phyloP scores from a whole-genome alignment of 2,329 filamentous ascomycete species.

The Fusarium metavorans region DNA sequence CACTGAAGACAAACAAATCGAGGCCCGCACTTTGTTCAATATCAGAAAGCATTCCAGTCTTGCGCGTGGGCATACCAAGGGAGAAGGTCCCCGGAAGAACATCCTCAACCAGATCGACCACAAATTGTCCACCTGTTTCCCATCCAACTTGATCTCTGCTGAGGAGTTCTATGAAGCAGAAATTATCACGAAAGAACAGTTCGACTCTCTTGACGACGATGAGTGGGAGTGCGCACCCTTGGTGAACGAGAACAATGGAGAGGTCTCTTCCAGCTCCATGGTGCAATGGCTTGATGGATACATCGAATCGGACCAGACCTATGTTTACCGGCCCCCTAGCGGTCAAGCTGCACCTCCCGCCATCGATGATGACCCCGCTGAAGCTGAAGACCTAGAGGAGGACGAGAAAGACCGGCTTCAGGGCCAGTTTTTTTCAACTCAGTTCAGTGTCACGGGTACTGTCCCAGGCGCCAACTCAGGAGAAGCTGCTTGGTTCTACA shows the following conservation, averaged over 20 bases:
- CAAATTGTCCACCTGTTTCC: conserved; percentile 46
- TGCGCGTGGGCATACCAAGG: background rate
- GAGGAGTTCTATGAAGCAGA: conserved; percentile 64
- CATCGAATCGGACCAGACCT: conserved; percentile 33
- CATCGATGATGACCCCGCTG: background rate
- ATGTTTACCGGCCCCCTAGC: conserved; percentile 38
- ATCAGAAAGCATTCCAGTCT: conserved; percentile 56
- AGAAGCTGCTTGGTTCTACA: conserved; percentile 19
- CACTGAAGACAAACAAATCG: conserved; percentile 74
- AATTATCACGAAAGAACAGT: conserved; percentile 73
- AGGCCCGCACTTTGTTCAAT: conserved; percentile 74
- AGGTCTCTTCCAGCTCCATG: conserved; percentile 12
- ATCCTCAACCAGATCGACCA: conserved; percentile 19
- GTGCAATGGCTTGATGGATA: conserved; percentile 30
- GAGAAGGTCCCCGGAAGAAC: conserved; percentile 22
- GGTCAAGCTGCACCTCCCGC: conserved; percentile 18
- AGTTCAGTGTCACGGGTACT: conserved; percentile 36
- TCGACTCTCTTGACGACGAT: conserved; percentile 59
- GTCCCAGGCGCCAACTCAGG: conserved; percentile 11
- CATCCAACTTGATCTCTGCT: conserved; percentile 62
- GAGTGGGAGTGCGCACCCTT: conserved; percentile 37
- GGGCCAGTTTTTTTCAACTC: conserved; percentile 54
- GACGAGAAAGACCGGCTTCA: conserved; percentile 65
- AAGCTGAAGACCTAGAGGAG: conserved; percentile 20
- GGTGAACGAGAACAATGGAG: background rate